These are phyloP conservation scores for Orbilia ellipsospora DNA, from an alignment of 2,329 filamentous ascomycete species.

Conservation along the genomic window DNA sequence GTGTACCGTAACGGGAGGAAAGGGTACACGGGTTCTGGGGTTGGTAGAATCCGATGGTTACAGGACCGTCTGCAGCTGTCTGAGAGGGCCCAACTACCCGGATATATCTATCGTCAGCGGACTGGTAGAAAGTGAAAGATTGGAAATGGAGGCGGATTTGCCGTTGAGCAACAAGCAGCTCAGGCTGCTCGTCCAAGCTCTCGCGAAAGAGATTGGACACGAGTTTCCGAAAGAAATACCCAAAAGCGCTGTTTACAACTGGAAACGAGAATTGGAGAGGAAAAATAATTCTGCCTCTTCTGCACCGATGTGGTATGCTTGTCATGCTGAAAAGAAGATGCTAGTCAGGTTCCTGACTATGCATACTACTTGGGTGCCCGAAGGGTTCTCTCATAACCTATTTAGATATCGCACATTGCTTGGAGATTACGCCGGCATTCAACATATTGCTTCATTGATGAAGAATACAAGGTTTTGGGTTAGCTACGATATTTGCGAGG, in stretches of 20 bases:
- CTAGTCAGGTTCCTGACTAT: conserved; percentile 35
- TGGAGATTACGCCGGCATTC: conserved; percentile 34
- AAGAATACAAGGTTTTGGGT: conserved; percentile 44
- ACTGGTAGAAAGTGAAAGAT: conserved; percentile 32
- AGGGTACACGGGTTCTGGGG: conserved; percentile 21
- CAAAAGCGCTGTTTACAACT: conserved; percentile 15
- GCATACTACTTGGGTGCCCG: conserved; percentile 37
- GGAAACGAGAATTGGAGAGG: conserved; percentile 46
- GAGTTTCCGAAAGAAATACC: conserved; percentile 45
- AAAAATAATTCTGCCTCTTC: conserved; percentile 30
- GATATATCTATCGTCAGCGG: conserved; percentile 48
- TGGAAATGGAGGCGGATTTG: conserved; percentile 13
- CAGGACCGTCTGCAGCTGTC: conserved; percentile 45
- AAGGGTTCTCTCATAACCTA: conserved; percentile 38
- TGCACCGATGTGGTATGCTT: conserved; percentile 39
- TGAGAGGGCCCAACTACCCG: conserved; percentile 29
- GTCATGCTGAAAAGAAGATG: conserved; percentile 52
- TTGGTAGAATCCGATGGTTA: conserved; percentile 47
- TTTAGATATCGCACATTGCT: conserved; percentile 30
- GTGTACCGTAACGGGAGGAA: conserved; percentile 25
- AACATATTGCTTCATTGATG: conserved; percentile 18
- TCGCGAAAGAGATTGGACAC: conserved; percentile 40
- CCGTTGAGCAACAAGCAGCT: conserved; percentile 41
- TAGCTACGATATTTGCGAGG: conserved; percentile 44
- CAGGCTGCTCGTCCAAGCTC: conserved; percentile 21